Conservation (phyloP, 2,329 filamentous ascomycete genomes). For the Ophiostoma piceae region DNA sequence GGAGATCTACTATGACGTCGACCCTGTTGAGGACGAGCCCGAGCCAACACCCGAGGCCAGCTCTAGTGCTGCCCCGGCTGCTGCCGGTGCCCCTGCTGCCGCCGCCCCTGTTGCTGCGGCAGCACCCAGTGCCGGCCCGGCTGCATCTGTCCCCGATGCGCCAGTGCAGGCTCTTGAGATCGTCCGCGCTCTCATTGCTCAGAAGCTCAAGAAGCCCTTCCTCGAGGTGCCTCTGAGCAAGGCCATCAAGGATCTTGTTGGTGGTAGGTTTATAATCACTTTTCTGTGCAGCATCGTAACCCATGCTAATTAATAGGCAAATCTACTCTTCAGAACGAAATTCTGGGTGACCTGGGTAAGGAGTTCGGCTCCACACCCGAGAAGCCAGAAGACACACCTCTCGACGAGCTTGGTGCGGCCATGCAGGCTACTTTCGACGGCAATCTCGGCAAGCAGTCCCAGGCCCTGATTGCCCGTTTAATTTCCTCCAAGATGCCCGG, state of each 20-base stretch:
- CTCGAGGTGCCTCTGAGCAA: slow-evolving; percentile 87
- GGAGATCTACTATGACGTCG: slow-evolving; percentile 98
- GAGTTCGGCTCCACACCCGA: slow-evolving; percentile 98
- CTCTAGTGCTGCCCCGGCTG: slow-evolving; percentile 47
- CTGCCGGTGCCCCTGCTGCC: slow-evolving; percentile 53
- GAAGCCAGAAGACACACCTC: slow-evolving; percentile 93
- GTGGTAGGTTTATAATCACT: slow-evolving; percentile 62
- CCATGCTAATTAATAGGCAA: slow-evolving; percentile 58
- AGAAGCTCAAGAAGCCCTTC: slow-evolving; percentile 94
- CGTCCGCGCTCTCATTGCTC: slow-evolving; percentile 80
- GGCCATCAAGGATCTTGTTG: slow-evolving; percentile 96
- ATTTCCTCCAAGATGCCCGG: slow-evolving; percentile 99
- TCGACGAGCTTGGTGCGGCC: slow-evolving; percentile 88
- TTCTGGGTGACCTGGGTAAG: slow-evolving; percentile 93
- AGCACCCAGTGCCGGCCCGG: slow-evolving; percentile 73
- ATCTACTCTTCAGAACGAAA: slow-evolving; percentile 97
- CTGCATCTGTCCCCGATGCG: slow-evolving; percentile 76
- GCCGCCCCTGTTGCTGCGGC: slow-evolving; percentile 50
- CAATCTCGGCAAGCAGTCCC: slow-evolving; percentile 93
- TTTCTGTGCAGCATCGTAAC: not conserved
- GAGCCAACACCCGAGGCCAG: slow-evolving; percentile 43
- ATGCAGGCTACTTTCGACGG: slow-evolving; percentile 99
- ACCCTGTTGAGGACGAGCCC: slow-evolving; percentile 86
- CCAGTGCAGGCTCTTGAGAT: slow-evolving; percentile 88
- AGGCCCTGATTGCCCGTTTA: slow-evolving; percentile 84